phyloP scores from a whole-genome alignment of 31 red algal genomes.

The Asparagopsis taxiformis region DNA sequence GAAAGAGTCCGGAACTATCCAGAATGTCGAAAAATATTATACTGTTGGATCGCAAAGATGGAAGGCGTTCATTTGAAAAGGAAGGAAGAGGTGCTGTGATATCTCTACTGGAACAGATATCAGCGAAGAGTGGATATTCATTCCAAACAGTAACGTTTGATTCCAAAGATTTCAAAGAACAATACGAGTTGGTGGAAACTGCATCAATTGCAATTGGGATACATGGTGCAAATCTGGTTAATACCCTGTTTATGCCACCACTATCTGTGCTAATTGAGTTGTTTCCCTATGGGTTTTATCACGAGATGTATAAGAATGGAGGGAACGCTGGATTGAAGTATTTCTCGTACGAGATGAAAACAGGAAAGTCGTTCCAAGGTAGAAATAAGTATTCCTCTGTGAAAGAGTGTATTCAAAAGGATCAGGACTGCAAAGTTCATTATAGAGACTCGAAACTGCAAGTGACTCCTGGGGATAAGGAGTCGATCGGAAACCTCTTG shows the following conservation, averaged over 20 bases:
- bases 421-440: conserved; percentile 76
- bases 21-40: too few relatives aligned
- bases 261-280: too few relatives aligned
- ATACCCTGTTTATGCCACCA: too few relatives aligned
- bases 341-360: conserved; percentile 67
- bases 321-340: conserved; percentile 86
- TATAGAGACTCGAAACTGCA: conserved; percentile 58
- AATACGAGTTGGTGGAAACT: conserved; percentile 54
- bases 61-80: conserved; percentile 49
- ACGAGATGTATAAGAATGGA: conserved; percentile 91
- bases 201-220: too few relatives aligned
- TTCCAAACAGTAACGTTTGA: conserved; percentile 62
- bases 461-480: conserved; percentile 46
- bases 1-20: conserved; percentile 8
- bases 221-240: too few relatives aligned
- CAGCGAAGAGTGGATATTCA: conserved; percentile 41
- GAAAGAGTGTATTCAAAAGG: conserved; percentile 49
- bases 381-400: conserved; percentile 36
- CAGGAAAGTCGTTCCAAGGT: conserved; percentile 42
- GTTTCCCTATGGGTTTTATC: conserved; percentile 79
- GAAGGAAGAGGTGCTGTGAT: conserved; percentile 37
- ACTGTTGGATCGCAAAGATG: conserved; percentile 63
- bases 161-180: conserved; percentile 58
- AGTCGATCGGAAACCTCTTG: conserved; percentile 28
- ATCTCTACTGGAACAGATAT: conserved; percentile 23